Percentiles rank a stretch among this genome's conserved stretches.
Conservation (phyloP, 2,329 filamentous ascomycete species). For the Leptographium radiaticola region DNA sequence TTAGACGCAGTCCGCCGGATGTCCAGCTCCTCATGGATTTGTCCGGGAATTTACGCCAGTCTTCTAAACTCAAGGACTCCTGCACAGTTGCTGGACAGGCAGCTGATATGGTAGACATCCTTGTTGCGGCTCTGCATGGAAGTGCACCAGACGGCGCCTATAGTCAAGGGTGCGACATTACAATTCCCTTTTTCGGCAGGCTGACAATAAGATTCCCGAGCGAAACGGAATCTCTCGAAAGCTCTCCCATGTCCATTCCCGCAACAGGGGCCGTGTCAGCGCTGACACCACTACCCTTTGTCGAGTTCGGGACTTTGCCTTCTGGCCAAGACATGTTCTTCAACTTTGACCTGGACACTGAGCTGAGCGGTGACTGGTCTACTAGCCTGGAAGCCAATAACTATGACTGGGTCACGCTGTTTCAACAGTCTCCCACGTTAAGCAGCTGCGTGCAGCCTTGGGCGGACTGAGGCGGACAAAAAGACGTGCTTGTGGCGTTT, state of each 20-base stretch:
- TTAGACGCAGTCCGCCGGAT: not conserved
- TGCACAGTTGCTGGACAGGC: not conserved
- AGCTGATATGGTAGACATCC: not conserved
- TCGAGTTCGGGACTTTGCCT: not conserved
- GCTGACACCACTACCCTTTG: not conserved
- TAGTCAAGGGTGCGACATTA: not conserved
- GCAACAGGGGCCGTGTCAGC: not conserved
- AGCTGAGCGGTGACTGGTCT: not conserved
- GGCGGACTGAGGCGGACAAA: not conserved
- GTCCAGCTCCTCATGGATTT: not conserved
- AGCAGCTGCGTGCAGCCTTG: not conserved
- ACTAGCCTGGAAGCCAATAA: not conserved
- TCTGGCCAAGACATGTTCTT: not conserved
- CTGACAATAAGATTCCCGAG: not conserved
- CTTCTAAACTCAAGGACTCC: not conserved
- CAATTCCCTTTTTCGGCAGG: not conserved
- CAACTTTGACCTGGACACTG: not conserved
- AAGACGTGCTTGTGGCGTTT: not conserved
- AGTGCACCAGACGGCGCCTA: not conserved
- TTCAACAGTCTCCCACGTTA: not conserved
- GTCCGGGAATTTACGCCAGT: not conserved
- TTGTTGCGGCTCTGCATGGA: not conserved
- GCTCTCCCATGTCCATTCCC: not conserved
- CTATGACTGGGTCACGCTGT: not conserved
- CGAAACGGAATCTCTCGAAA: not conserved